Evolutionary conservation across 2,329 filamentous ascomycete genomes (phyloP).

Genomic region (Aspergillus brasiliensis): DNA sequence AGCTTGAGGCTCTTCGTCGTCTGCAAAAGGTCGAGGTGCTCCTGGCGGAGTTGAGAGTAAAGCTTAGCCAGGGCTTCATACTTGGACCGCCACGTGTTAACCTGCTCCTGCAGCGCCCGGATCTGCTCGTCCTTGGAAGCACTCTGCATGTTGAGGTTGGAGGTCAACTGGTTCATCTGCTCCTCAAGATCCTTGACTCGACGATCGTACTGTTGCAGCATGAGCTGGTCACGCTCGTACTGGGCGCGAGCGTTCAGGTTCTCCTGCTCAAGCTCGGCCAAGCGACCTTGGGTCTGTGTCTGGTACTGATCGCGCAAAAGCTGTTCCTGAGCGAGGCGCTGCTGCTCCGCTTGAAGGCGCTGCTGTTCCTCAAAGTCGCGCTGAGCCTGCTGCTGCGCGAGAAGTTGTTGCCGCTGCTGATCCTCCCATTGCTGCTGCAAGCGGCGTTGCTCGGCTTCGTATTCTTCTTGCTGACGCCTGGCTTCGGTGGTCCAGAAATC

Average conservation of each 20-base stretch:
- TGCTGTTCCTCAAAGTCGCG: constrained; percentile 97
- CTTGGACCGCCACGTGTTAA: constrained; percentile 96
- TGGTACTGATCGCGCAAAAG: constrained; percentile 84
- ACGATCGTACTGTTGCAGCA: constrained; percentile 95
- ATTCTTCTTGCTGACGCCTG: constrained; percentile 87
- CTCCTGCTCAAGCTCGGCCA: constrained; percentile 92
- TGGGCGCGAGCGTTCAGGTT: constrained; percentile 92
- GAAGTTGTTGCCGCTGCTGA: constrained; percentile 76
- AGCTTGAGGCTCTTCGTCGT: constrained; percentile 96
- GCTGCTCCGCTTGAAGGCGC: constrained; percentile 81
- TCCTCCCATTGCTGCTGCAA: constrained; percentile 85
- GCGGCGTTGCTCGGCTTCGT: constrained; percentile 88
- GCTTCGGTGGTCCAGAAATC: constrained; percentile 98
- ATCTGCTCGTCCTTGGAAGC: constrained; percentile 94
- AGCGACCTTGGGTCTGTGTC: constrained; percentile 91
- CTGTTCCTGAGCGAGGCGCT: constrained; percentile 86
- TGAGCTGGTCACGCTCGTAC: constrained; percentile 94
- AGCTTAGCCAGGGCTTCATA: constrained; percentile 96
- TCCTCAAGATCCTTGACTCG: constrained; percentile 90
- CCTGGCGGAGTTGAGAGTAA: constrained; percentile 92
- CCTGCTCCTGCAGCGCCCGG: constrained; percentile 86
- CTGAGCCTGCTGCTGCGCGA: constrained; percentile 81
- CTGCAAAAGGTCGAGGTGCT: constrained; percentile 90
- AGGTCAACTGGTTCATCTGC: constrained; percentile 79
- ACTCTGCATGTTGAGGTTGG: constrained; percentile 81